These are phyloP conservation scores for Colletotrichum siamense DNA, from an alignment of 2,329 filamentous ascomycete genomes.

Conservation along the genomic window DNA sequence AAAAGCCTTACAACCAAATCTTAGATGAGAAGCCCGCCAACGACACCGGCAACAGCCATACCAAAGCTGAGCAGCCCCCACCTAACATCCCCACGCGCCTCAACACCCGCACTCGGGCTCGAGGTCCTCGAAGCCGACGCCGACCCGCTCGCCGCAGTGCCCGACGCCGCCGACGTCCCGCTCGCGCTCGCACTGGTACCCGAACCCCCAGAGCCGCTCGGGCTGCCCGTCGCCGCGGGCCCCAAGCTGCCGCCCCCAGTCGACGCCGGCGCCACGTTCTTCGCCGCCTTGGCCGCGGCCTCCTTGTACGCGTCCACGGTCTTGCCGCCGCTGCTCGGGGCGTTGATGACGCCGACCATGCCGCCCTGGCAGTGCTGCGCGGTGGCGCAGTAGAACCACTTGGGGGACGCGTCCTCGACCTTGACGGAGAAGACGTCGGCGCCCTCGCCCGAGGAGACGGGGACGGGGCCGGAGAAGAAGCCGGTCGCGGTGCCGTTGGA, in stretches of 20 bases:
- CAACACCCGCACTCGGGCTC: conserved; percentile 8
- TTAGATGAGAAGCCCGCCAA: conserved; percentile 19
- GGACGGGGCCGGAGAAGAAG: conserved; percentile 53
- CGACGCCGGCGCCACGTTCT: conserved; percentile 19
- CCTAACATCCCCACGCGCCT: conserved; percentile 8
- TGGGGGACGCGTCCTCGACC: conserved; percentile 53
- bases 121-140: neutral
- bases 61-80: conserved; percentile 19
- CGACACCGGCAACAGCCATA: conserved; percentile 12
- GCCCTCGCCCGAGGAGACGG: conserved; percentile 28
- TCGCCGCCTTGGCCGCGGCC: conserved; percentile 1
- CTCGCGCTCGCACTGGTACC: neutral
- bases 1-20: neutral
- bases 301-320: conserved; percentile 6
- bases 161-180: neutral
- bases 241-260: conserved; percentile 18
- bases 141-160: neutral
- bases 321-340: neutral
- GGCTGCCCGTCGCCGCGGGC: neutral
- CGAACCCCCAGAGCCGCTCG: neutral
- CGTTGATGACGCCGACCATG: conserved; percentile 56
- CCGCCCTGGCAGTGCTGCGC: conserved; percentile 64
- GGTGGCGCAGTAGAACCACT: conserved; percentile 70
- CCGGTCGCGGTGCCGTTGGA: conserved; percentile 43
- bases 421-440: conserved; percentile 24